phyloP scores from a whole-genome alignment of 495 filamentous ascomycete genomes.

The Trichocladium uniseriatum region DNA sequence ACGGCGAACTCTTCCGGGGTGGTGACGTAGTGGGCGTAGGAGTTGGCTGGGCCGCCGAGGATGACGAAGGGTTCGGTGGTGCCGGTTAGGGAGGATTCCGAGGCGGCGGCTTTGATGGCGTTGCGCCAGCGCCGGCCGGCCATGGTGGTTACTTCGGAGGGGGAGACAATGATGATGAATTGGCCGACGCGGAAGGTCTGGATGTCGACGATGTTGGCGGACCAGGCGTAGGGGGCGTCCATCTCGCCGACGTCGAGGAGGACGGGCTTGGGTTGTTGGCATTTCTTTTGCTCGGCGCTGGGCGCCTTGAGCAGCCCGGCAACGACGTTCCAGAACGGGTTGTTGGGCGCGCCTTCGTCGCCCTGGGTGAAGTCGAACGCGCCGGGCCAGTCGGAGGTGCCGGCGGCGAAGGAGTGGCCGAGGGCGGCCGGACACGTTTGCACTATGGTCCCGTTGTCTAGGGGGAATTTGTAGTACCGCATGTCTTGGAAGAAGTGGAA shows the following conservation, averaged over 20 bases:
- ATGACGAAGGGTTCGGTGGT: slow-evolving; percentile 45
- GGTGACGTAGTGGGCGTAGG: slow-evolving; percentile 84
- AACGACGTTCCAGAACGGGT: slow-evolving; percentile 78
- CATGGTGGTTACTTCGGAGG: slow-evolving; percentile 92
- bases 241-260: slow-evolving; percentile 84
- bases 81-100: slow-evolving; percentile 18
- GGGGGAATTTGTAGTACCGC: slow-evolving; percentile 50
- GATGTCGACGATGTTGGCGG: slow-evolving; percentile 85
- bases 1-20: slow-evolving; percentile 84
- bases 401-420: slow-evolving; percentile 89
- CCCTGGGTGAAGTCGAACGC: slow-evolving; percentile 90
- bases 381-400: slow-evolving; percentile 87
- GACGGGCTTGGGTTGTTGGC: slow-evolving; percentile 80
- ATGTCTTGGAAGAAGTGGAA: slow-evolving; percentile 65
- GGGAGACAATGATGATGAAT: slow-evolving; percentile 74
- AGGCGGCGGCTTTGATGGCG: slow-evolving; percentile 51
- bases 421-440: slow-evolving; percentile 83
- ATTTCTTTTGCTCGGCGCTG: slow-evolving; percentile 57
- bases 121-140: slow-evolving; percentile 81
- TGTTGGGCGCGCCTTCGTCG: slow-evolving; percentile 57
- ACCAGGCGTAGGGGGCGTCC: slow-evolving; percentile 70
- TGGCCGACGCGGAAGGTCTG: slow-evolving; percentile 87
- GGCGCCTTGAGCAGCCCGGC: slow-evolving; percentile 61
- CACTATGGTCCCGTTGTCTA: slow-evolving; percentile 63
- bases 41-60: slow-evolving; percentile 84